phyloP scores from a whole-genome alignment of 1,139 yeast genomes.

The Pichia sp. region DNA sequence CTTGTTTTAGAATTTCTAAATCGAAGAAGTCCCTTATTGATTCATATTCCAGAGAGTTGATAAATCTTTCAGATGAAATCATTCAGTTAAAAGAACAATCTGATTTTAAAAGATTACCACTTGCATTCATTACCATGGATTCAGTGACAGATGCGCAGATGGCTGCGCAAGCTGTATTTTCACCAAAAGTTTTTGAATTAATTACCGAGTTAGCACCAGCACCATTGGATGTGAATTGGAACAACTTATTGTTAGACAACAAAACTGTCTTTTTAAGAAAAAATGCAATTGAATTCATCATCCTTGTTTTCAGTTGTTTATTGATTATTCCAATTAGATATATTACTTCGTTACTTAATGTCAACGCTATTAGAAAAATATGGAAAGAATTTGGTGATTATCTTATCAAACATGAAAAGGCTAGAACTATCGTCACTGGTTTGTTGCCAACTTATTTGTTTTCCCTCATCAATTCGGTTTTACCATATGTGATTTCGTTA shows the following conservation, averaged over 20 bases:
- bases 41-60: conserved; percentile 54
- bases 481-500: conserved; percentile 76
- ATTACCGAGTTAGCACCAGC: conserved; percentile 83
- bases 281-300: conserved; percentile 60
- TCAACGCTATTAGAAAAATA: conserved; percentile 62
- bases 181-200: conserved; percentile 72
- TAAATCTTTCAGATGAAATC: conserved; percentile 58
- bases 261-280: conserved; percentile 55
- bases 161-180: conserved; percentile 86
- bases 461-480: conserved; percentile 65
- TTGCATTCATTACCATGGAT: conserved; percentile 83
- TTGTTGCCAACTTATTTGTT: conserved; percentile 75
- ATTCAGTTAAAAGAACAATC: conserved; percentile 42
- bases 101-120: conserved; percentile 41
- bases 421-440: conserved; percentile 70
- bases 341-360: conserved; percentile 68
- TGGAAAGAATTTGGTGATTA: conserved; percentile 74
- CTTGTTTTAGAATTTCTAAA: conserved; percentile 4
- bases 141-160: conserved; percentile 85
- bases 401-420: conserved; percentile 54
- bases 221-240: conserved; percentile 85
- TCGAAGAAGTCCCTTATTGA: conserved; percentile 53
- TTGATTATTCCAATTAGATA: conserved; percentile 74
- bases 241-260: conserved; percentile 61
- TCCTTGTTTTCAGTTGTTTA: conserved; percentile 61